Conservation (phyloP, 352 stramenopile species). For the Halophytophthora polymorphica region DNA sequence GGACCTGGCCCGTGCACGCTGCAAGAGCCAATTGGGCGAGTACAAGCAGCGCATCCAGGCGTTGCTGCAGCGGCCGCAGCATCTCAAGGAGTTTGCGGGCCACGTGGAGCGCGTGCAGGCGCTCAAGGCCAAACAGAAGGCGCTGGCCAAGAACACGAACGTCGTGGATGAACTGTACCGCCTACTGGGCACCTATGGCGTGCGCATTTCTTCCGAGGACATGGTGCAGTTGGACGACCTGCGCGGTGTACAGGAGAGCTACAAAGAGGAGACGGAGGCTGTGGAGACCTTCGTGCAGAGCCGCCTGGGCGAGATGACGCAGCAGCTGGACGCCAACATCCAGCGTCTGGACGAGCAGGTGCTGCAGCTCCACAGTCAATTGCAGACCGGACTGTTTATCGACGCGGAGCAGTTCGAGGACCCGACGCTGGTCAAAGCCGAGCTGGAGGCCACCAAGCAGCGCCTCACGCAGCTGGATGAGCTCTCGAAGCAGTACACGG, state of each 20-base stretch:
- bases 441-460: conserved; percentile 80
- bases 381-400: conserved; percentile 87
- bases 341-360: conserved; percentile 91
- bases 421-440: conserved; percentile 65
- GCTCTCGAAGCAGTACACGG: conserved; percentile 88
- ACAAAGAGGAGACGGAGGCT: conserved; percentile 85
- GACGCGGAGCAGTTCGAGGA: conserved; percentile 88
- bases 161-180: conserved; percentile 93
- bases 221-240: conserved; percentile 92
- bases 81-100: conserved; percentile 91
- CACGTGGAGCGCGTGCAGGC: conserved; percentile 81
- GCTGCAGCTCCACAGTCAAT: conserved; percentile 72
- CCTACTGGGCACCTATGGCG: conserved; percentile 87
- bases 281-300: conserved; percentile 85
- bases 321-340: conserved; percentile 91
- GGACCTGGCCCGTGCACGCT: conserved; percentile 85
- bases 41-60: conserved; percentile 90
- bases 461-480: conserved; percentile 85
- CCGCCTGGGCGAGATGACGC: conserved; percentile 89
- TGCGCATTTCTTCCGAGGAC: conserved; percentile 91
- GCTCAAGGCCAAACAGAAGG: conserved; percentile 77
- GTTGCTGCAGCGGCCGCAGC: conserved; percentile 77
- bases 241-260: conserved; percentile 81
- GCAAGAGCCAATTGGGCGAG: conserved; percentile 84
- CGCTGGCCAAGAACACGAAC: conserved; percentile 81